These are phyloP conservation scores for Leersia perrieri DNA, from an alignment of 176 grass and related monocot species.

Conservation along the genomic window DNA sequence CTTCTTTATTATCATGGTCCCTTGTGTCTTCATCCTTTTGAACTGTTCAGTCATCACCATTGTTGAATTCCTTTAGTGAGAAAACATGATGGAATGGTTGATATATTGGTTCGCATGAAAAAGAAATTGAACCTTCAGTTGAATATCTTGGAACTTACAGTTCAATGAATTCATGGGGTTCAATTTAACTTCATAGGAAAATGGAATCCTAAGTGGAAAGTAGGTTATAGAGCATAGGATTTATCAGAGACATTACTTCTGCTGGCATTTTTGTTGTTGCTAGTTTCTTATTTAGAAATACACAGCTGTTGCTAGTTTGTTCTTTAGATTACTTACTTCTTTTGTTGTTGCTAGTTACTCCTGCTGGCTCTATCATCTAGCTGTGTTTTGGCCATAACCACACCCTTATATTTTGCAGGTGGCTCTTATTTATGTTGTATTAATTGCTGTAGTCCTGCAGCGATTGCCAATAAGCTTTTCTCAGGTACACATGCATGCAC, in stretches of 20 bases:
- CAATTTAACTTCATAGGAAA: neutral
- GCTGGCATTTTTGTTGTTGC: neutral
- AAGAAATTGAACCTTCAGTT: neutral
- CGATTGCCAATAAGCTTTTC: conserved; percentile 85
- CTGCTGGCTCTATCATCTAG: neutral
- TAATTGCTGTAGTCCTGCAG: conserved; percentile 86
- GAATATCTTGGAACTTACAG: conserved; percentile 19
- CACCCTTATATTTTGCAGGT: conserved; percentile 59
- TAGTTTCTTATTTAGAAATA: too few relatives aligned
- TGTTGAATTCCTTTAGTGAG: neutral
- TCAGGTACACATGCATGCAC: conserved; percentile 44
- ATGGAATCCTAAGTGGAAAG: conserved; percentile 5
- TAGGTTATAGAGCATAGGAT: neutral
- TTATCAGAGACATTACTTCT: neutral
- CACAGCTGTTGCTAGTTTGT: neutral
- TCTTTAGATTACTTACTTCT: too few relatives aligned
- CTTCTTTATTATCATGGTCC: neutral
- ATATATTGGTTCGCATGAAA: conserved; percentile 7
- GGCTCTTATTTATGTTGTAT: conserved; percentile 89
- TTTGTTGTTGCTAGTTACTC: neutral
- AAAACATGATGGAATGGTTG: neutral
- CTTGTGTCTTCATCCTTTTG: neutral
- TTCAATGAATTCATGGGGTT: neutral
- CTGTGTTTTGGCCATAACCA: conserved; percentile 13
- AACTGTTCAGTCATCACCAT: neutral